Conservation (phyloP, 2,329 filamentous ascomycete genomes). For the Fusarium nodosum region DNA sequence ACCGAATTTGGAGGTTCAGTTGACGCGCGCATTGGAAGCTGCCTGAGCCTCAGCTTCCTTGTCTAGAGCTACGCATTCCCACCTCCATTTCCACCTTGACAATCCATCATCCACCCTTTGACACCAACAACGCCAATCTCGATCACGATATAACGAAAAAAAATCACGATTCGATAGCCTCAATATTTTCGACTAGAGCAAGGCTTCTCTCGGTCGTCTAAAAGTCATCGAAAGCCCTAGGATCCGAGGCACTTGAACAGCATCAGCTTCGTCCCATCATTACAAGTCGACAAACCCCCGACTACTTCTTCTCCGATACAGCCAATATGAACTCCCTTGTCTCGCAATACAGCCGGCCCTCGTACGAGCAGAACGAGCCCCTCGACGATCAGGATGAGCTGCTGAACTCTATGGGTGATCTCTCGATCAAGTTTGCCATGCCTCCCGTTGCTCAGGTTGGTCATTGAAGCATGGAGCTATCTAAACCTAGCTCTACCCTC, state of each 20-base stretch:
- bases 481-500: neutral
- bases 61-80: constrained; percentile 44
- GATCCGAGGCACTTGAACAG: constrained; percentile 17
- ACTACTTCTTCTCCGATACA: constrained; percentile 24
- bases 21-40: constrained; percentile 62
- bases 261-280: constrained; percentile 20
- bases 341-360: constrained; percentile 87
- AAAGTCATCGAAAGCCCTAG: constrained; percentile 20
- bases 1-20: constrained; percentile 34
- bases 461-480: constrained; percentile 31
- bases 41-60: constrained; percentile 56
- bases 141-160: constrained; percentile 33
- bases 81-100: constrained; percentile 33
- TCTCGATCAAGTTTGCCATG: constrained; percentile 94
- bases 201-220: constrained; percentile 2
- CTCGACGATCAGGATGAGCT: constrained; percentile 80
- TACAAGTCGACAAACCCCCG: constrained; percentile 23
- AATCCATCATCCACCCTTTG: constrained; percentile 16
- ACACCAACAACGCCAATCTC: constrained; percentile 23
- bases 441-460: constrained; percentile 91
- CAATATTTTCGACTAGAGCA: neutral
- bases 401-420: constrained; percentile 77
- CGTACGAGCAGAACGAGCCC: constrained; percentile 78
- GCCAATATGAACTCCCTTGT: constrained; percentile 89
- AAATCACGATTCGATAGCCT: constrained; percentile 19